These are phyloP conservation scores for Aspergillus intermedius DNA, from an alignment of 2,329 filamentous ascomycete species.

Conservation along the genomic window DNA sequence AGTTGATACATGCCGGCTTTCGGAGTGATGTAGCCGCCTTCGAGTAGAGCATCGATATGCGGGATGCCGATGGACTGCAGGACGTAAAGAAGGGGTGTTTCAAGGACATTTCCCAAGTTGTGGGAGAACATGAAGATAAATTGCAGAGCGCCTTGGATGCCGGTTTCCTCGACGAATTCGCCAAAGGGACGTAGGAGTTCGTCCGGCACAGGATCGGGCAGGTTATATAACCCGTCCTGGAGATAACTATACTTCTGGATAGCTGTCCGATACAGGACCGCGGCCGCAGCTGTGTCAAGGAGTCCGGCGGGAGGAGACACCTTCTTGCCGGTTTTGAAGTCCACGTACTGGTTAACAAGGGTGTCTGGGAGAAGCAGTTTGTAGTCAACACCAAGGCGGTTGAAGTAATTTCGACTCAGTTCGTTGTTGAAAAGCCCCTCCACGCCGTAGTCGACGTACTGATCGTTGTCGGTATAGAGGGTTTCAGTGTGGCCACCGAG, in stretches of 20 bases:
- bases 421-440: slow-evolving; percentile 27
- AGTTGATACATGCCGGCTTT: slow-evolving; percentile 13
- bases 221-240: slow-evolving; percentile 23
- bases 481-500: slow-evolving; percentile 32
- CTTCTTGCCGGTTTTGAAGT: slow-evolving; percentile 20
- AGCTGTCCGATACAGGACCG: slow-evolving; percentile 5
- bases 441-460: slow-evolving; percentile 28
- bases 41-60: slow-evolving; percentile 5
- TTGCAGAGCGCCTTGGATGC: slow-evolving; percentile 38
- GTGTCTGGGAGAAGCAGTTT: slow-evolving; percentile 8
- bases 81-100: slow-evolving; percentile 10
- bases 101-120: slow-evolving; percentile 33
- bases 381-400: slow-evolving; percentile 20
- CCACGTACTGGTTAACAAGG: slow-evolving; percentile 16
- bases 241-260: slow-evolving; percentile 9
- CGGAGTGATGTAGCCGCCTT: slow-evolving; percentile 13
- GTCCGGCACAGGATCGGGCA: slow-evolving; percentile 39
- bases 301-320: slow-evolving; percentile 8
- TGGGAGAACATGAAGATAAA: slow-evolving; percentile 38
- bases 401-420: slow-evolving; percentile 23
- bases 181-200: slow-evolving; percentile 45
- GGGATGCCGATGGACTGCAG: slow-evolving; percentile 11
- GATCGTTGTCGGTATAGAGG: slow-evolving; percentile 21
- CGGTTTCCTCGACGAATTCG: slow-evolving; percentile 45
- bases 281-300: neutral